phyloP scores from a whole-genome alignment of 257 asterid genomes.

The Solanum infundibuliforme region DNA sequence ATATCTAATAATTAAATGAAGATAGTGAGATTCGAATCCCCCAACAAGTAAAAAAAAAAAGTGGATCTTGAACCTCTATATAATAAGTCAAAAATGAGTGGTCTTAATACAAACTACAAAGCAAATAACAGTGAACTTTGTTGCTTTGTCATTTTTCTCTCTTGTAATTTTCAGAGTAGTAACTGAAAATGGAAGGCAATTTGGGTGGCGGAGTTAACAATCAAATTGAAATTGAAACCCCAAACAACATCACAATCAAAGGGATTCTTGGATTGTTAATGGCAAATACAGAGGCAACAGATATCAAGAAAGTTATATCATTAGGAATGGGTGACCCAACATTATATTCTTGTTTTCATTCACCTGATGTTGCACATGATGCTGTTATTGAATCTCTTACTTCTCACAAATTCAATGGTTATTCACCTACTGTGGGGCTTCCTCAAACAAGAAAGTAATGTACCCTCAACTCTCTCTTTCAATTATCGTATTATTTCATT shows the following conservation, averaged over 20 bases:
- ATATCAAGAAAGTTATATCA: conserved; percentile 30
- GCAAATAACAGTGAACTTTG: too few relatives aligned
- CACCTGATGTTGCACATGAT: conserved; percentile 43
- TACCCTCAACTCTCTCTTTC: not conserved
- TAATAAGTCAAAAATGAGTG: not conserved
- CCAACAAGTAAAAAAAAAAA: not conserved
- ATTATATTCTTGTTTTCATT: conserved; percentile 51
- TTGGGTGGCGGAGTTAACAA: not conserved
- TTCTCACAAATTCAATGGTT: conserved; percentile 71
- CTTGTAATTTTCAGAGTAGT: not conserved
- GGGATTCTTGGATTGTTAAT: conserved; percentile 56
- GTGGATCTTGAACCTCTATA: not conserved
- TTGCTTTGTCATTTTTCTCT: not conserved
- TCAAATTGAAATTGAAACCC: conserved; percentile 20
- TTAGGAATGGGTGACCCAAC: conserved; percentile 88
- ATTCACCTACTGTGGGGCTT: conserved; percentile 75
- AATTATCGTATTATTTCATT: not conserved
- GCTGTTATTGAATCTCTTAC: conserved; percentile 46
- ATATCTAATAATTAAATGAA: not conserved
- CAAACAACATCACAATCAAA: conserved; percentile 53
- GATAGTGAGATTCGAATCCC: not conserved
- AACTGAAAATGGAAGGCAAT: not conserved
- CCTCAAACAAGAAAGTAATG: conserved; percentile 72
- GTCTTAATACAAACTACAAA: too few relatives aligned
- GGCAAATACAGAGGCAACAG: conserved; percentile 17